These are phyloP conservation scores for Botrytis porri DNA, from an alignment of 2,329 filamentous ascomycete species.

Conservation along the genomic window DNA sequence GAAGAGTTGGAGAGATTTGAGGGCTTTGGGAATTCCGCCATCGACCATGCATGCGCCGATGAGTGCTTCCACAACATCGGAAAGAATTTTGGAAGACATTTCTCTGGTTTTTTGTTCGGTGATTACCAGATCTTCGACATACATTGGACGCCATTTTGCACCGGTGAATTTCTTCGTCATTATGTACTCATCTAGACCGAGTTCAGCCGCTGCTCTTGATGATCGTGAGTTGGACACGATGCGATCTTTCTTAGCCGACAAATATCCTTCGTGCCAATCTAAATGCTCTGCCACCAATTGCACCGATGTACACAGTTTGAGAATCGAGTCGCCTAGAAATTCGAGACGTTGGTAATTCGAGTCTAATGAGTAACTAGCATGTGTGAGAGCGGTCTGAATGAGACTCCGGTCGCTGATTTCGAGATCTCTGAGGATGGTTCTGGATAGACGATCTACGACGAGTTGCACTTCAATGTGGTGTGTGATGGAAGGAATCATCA, in stretches of 20 bases:
- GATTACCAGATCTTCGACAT: slow-evolving; percentile 45
- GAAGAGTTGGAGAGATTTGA: slow-evolving; percentile 64
- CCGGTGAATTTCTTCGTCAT: slow-evolving; percentile 65
- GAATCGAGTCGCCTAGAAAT: slow-evolving; percentile 78
- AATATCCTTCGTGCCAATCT: slow-evolving; percentile 71
- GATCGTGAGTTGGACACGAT: slow-evolving; percentile 76
- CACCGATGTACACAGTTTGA: slow-evolving; percentile 71
- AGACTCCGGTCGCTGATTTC: slow-evolving; percentile 52
- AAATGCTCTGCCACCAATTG: slow-evolving; percentile 60
- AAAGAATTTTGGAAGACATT: slow-evolving; percentile 74
- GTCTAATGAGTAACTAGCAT: slow-evolving; percentile 56
- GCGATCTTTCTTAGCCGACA: slow-evolving; percentile 65
- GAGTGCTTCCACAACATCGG: slow-evolving; percentile 83
- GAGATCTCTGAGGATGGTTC: slow-evolving; percentile 52
- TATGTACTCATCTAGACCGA: slow-evolving; percentile 70
- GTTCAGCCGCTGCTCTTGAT: slow-evolving; percentile 58
- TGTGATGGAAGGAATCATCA: slow-evolving; percentile 70
- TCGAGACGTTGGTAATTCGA: slow-evolving; percentile 81
- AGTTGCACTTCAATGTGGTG: slow-evolving; percentile 65
- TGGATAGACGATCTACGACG: slow-evolving; percentile 58
- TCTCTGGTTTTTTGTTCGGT: slow-evolving; percentile 29
- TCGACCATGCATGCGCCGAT: slow-evolving; percentile 73
- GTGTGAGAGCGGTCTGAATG: slow-evolving; percentile 67
- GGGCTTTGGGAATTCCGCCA: slow-evolving; percentile 62
- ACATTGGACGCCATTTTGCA: slow-evolving; percentile 68